These are phyloP conservation scores for Geotrichum candidum DNA, from an alignment of 1,139 yeast species.

Conservation along the genomic window DNA sequence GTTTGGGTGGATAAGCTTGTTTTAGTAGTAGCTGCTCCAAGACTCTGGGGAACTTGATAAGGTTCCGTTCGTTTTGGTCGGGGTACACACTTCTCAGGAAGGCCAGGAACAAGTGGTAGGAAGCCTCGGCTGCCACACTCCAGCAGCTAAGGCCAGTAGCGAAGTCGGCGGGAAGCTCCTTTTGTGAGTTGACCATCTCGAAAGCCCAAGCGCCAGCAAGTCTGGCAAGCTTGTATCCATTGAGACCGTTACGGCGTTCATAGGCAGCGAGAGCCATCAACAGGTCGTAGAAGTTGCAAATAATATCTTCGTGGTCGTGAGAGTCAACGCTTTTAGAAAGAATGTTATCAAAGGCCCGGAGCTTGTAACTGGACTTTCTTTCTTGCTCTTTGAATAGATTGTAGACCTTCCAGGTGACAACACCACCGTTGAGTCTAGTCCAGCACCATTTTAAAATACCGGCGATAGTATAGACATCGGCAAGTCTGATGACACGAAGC, in stretches of 20 bases:
- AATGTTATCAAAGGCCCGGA: slow-evolving; percentile 60
- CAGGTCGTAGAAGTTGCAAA: slow-evolving; percentile 78
- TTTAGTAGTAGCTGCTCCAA: slow-evolving; percentile 47
- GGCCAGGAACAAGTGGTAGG: slow-evolving; percentile 71
- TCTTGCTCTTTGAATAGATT: slow-evolving; percentile 63
- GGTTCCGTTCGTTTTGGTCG: slow-evolving; percentile 2
- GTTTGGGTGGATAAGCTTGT: slow-evolving; percentile 37
- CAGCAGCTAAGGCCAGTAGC: slow-evolving; percentile 70
- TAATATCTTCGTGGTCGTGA: slow-evolving; percentile 84
- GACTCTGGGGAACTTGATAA: slow-evolving; percentile 20
- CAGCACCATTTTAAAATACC: slow-evolving; percentile 76
- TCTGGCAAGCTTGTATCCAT: slow-evolving; percentile 73
- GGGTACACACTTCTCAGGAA: slow-evolving; percentile 64
- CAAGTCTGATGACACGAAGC: slow-evolving; percentile 27
- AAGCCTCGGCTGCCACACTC: slow-evolving; percentile 70
- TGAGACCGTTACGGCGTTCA: slow-evolving; percentile 68
- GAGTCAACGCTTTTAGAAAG: slow-evolving; percentile 82
- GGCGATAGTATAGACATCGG: slow-evolving; percentile 47
- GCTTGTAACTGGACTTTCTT: slow-evolving; percentile 48
- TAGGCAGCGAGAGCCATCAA: slow-evolving; percentile 77
- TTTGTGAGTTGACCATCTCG: slow-evolving; percentile 36
- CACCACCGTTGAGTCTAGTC: slow-evolving; percentile 73
- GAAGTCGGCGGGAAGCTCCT: slow-evolving; percentile 40
- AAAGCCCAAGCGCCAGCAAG: slow-evolving; percentile 92
- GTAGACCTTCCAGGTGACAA: slow-evolving; percentile 84